Percentiles rank a stretch among this genome's conserved stretches.
Conservation (phyloP, 495 filamentous ascomycete species). For the Diplogelasinospora grovesii region DNA sequence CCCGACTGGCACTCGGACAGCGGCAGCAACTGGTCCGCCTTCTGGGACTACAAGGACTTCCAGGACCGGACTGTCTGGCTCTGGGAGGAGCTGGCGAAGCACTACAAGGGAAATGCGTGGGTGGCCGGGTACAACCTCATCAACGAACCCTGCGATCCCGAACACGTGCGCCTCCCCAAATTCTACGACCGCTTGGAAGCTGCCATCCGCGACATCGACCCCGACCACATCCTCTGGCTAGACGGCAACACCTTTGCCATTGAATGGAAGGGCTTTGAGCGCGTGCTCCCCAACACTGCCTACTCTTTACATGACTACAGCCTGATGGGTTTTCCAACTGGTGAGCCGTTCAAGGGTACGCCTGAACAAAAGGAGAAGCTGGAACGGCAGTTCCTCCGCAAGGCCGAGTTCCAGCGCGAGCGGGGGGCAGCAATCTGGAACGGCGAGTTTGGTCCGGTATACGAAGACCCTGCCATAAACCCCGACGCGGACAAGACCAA, state of each 20-base stretch:
- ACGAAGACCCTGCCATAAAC: constrained; percentile 37
- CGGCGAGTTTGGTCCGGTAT: constrained; percentile 61
- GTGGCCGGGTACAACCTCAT: constrained; percentile 62
- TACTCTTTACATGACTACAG: constrained; percentile 60
- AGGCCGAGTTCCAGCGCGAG: constrained; percentile 52
- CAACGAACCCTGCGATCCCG: constrained; percentile 58
- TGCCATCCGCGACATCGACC: constrained; percentile 52
- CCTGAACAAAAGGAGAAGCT: constrained; percentile 45
- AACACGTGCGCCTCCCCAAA: constrained; percentile 45
- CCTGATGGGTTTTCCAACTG: constrained; percentile 50
- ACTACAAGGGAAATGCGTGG: constrained; percentile 47
- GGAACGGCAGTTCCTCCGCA: constrained; percentile 43
- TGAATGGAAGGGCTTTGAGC: constrained; percentile 36
- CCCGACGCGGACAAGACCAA: constrained; percentile 41
- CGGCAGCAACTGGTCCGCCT: constrained; percentile 46
- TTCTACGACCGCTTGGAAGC: constrained; percentile 54
- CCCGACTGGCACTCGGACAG: constrained; percentile 60
- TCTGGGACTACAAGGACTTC: constrained; percentile 58
- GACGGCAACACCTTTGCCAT: constrained; percentile 63
- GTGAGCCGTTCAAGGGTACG: constrained; percentile 46
- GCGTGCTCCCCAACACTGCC: constrained; percentile 43
- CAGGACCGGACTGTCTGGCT: constrained; percentile 55
- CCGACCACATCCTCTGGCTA: constrained; percentile 56
- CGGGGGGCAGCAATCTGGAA: constrained; percentile 52
- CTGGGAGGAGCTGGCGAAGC: constrained; percentile 53